Base-by-base conservation (phyloP, 345 rosid genomes). In the Lagerstroemia speciosa region DNA sequence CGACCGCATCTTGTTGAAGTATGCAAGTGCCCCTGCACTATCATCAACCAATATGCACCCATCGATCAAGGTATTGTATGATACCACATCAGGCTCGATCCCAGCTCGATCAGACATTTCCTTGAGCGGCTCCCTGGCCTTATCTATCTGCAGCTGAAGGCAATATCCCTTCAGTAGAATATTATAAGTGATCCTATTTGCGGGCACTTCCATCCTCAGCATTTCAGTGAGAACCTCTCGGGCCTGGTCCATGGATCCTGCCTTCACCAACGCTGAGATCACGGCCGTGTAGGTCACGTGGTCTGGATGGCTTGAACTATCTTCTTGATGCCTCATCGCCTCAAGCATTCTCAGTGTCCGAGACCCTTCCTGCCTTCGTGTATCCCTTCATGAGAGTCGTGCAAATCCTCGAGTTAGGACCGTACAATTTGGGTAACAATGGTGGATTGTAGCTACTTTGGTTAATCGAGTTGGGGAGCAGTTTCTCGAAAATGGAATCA, bases 311-410 rank as follows among this genome's bases (percentile, higher is more conserved):
- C 96, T 87, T 0, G 77, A 76, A 5, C 62, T 75, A 71, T 87
- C 89, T 55, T 83, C 92, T 72, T 89, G 88, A 67, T 65, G 78
- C 70, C 85, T 80, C 97, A 91, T 93, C 9, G 97, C 98, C 82
- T 91, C 97, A 8, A 93, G 80, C 91, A 80, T 87, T 57, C 92
- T 83, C 41, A 86, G 94, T 86, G 61, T 90, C 92, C 0, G 74
- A 74, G 41, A 87, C 91, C 7, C 94, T 87, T 19, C 98, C 89
- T 32, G 75, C 80, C 72, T 85, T 87, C 98, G 90, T 93, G 66
- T 93, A 93, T 71, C 98, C 98, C 82, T 93, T 93, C 98, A 93
- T 93, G 45, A 93, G 57, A 52, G 93, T 93, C 0, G 98, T 89
- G 82, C 89, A 93, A 32, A 89, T 84, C 73, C 98, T 86, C 11